Conservation (phyloP, 768 basidiomycete species). For the Tricholoma bakamatsutake region DNA sequence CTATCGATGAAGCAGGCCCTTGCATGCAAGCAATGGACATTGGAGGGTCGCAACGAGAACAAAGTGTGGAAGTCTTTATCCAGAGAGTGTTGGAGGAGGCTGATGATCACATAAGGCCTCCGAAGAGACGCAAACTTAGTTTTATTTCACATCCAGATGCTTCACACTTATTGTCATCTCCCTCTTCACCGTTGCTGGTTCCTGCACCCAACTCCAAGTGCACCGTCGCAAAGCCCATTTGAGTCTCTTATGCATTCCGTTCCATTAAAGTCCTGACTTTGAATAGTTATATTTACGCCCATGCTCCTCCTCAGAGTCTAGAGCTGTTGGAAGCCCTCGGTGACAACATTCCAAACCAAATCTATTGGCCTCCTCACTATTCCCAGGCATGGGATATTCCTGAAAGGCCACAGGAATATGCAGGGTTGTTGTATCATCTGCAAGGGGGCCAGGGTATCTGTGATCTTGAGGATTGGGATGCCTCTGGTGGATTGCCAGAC, state of each 20-base stretch:
- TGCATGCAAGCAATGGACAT: not conserved
- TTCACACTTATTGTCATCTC: not conserved
- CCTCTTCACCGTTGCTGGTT: slow-evolving; percentile 7
- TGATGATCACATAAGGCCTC: not conserved
- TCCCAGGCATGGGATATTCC: slow-evolving; percentile 69
- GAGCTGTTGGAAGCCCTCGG: slow-evolving; percentile 41
- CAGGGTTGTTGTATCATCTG: slow-evolving; percentile 67
- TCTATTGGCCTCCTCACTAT: slow-evolving; percentile 80
- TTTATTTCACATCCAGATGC: not conserved
- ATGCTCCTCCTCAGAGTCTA: slow-evolving; percentile 44
- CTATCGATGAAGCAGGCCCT: not conserved
- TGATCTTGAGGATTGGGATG: slow-evolving; percentile 57
- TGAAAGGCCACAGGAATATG: slow-evolving; percentile 65
- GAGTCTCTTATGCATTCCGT: slow-evolving; percentile 23
- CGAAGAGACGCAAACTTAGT: slow-evolving; percentile 2
- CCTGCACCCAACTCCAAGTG: not conserved
- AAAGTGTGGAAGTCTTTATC: not conserved
- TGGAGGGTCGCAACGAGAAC: not conserved
- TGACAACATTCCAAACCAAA: slow-evolving; percentile 43
- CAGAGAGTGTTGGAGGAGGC: not conserved
- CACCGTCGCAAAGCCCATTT: slow-evolving; percentile 10
- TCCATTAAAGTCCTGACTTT: slow-evolving; percentile 21
- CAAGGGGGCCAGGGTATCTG: slow-evolving; percentile 56
- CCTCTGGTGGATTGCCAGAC: not conserved
- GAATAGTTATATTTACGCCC: slow-evolving; percentile 42